phyloP scores from a whole-genome alignment of 2,329 filamentous ascomycete species.

The Cladophialophora carrionii region DNA sequence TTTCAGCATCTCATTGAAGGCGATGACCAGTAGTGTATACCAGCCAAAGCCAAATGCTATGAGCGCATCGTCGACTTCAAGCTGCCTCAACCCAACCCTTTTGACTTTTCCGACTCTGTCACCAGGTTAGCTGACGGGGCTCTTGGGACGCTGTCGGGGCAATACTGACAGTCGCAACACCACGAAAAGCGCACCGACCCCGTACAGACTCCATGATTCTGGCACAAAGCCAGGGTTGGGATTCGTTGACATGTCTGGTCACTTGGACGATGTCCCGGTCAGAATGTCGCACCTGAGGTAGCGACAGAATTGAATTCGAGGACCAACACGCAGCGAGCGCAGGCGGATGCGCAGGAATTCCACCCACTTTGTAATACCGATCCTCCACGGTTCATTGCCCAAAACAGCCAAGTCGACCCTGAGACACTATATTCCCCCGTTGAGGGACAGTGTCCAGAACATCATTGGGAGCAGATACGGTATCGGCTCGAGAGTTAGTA shows the following conservation, averaged over 20 bases:
- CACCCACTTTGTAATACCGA: not conserved
- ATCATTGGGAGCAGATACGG: slow-evolving; percentile 6
- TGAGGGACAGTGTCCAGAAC: not conserved
- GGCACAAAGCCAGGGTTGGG: slow-evolving; percentile 32
- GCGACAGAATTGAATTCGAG: not conserved
- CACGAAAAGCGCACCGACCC: slow-evolving; percentile 45
- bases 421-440: not conserved
- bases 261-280: not conserved
- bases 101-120: slow-evolving; percentile 47
- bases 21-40: slow-evolving; percentile 60
- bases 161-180: slow-evolving; percentile 46
- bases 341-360: not conserved
- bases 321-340: not conserved
- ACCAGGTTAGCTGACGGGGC: slow-evolving; percentile 31
- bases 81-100: slow-evolving; percentile 52
- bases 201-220: slow-evolving; percentile 49
- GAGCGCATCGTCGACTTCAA: slow-evolving; percentile 61
- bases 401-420: not conserved
- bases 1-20: slow-evolving; percentile 59
- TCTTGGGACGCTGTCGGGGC: not conserved
- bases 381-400: not conserved
- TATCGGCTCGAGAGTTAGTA: slow-evolving; percentile 2
- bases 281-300: not conserved
- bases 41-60: slow-evolving; percentile 60
- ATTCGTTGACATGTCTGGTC: slow-evolving; percentile 13